Evolutionary conservation across 164 flowering plant genomes (phyloP), one percentile per base, ranked within the genome.

Genomic region (Stephania yunnanensis): DNA sequence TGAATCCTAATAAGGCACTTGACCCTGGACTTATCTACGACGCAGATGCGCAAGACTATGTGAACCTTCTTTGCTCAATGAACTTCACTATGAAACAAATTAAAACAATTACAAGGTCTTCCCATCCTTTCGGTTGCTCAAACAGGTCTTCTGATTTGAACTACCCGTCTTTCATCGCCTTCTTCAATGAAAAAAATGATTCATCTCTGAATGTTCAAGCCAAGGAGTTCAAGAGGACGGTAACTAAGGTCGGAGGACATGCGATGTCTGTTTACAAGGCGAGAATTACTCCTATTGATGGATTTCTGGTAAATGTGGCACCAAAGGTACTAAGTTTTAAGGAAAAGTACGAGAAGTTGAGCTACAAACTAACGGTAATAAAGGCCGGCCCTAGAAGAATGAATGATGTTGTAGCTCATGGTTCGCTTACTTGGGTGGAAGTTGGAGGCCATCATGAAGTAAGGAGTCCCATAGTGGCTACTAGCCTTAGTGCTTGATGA

Each of bases 11-110:
- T 85, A 85, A 80, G 75, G 97, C 97, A 1, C 20, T 91, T 7
- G 84, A 90, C 78, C 97, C 95, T 0, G 95, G 94, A 0, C 87
- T 91, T 0, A 58, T 93, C 5, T 91, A 91, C 46, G 88, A 91
- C 52, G 79, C 80, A 0, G 71, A 15, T 2, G 19, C 70, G 2
- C 48, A 83, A 42, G 96, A 90, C 65, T 91, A 89, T 46, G 69
- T 87, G 7, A 83, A 73, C 52, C 85, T 91, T 12, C 84, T 91
- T 1, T 90, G 95, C 46, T 85, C 83, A 6, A 15, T 90, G 72
- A 88, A 88, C 68, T 92, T 63, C 80, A 86, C 90, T 1, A 42
- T 11, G 12, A 64, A 81, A 44, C 87, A 88, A 71, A 87, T 91
- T 29, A 69, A 72, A 65, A 67, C 78, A 10, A 87, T 91, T 73